Evolutionary conservation across 2,329 filamentous ascomycete genomes (phyloP).

Genomic region (Diaporthe ilicicola): DNA sequence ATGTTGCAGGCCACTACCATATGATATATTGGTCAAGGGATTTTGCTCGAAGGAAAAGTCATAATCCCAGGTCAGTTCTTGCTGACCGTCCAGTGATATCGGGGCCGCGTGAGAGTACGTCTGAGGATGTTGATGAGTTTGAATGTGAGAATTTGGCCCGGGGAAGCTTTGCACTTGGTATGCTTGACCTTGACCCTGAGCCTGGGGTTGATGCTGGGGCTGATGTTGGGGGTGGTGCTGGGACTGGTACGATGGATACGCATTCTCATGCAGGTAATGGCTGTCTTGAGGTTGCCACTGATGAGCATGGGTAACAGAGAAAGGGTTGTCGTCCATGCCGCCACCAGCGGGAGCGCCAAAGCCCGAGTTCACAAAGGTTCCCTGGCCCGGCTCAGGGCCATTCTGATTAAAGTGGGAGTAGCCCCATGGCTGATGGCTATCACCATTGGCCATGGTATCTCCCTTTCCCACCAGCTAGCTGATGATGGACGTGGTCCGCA

Average conservation of each 20-base stretch:
- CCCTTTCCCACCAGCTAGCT: not conserved
- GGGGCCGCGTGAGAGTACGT: slow-evolving; percentile 22
- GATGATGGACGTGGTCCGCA: not conserved
- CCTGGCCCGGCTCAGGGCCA: slow-evolving; percentile 28
- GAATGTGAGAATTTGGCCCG: slow-evolving; percentile 10
- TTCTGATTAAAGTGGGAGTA: slow-evolving; percentile 28
- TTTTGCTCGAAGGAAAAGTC: slow-evolving; percentile 27
- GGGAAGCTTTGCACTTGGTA: slow-evolving; percentile 29
- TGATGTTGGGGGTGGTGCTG: not conserved
- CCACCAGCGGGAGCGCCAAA: slow-evolving; percentile 23
- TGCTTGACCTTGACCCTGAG: slow-evolving; percentile 20
- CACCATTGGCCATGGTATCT: slow-evolving; percentile 28
- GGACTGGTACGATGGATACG: slow-evolving; percentile 21
- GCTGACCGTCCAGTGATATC: slow-evolving; percentile 21
- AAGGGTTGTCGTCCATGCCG: slow-evolving; percentile 24
- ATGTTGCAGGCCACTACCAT: slow-evolving; percentile 22
- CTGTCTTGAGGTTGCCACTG: slow-evolving; percentile 31
- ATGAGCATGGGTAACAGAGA: slow-evolving; percentile 27
- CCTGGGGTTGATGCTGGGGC: not conserved
- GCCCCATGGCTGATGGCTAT: slow-evolving; percentile 32
- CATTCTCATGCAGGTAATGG: slow-evolving; percentile 22
- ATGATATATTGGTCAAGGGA: slow-evolving; percentile 17
- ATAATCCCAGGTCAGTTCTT: slow-evolving; percentile 30
- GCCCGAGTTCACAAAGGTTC: slow-evolving; percentile 25
- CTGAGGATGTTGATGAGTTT: slow-evolving; percentile 30